These are phyloP conservation scores for Camptophora hylomeconis DNA, from an alignment of 2,329 filamentous ascomycete species.

Conservation along the genomic window DNA sequence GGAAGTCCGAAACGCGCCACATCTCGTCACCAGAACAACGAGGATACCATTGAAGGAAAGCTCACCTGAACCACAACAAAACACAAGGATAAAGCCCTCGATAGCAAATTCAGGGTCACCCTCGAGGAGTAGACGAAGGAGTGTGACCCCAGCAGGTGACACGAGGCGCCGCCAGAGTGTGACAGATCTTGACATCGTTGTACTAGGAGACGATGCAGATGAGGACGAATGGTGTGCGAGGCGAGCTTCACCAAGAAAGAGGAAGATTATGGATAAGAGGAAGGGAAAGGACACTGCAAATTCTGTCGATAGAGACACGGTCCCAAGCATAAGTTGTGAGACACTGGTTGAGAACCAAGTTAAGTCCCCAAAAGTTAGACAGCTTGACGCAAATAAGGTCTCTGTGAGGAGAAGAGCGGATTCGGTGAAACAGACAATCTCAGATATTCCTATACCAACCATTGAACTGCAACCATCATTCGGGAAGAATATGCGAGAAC, in stretches of 20 bases:
- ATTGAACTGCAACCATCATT: too few species aligned
- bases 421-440: slow-evolving; percentile 9
- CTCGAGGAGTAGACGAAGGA: slow-evolving; percentile 3
- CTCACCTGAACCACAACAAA: too few species aligned
- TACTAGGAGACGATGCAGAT: slow-evolving; percentile 16
- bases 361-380: slow-evolving; percentile 8
- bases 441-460: too few species aligned
- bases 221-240: slow-evolving; percentile 15
- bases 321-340: too few species aligned
- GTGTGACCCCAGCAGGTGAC: slow-evolving; percentile 9
- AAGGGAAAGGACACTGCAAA: slow-evolving; percentile 1
- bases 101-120: not conserved
- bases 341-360: too few species aligned
- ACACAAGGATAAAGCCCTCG: slow-evolving; percentile 1
- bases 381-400: slow-evolving; percentile 14
- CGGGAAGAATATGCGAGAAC: slow-evolving; percentile 10
- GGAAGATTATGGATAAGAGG: slow-evolving; percentile 3
- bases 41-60: slow-evolving; percentile 29
- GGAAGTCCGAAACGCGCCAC: slow-evolving; percentile 19
- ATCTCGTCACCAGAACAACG: slow-evolving; percentile 20
- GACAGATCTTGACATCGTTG: slow-evolving; percentile 15
- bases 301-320: not conserved
- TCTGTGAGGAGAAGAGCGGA: slow-evolving; percentile 8
- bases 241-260: slow-evolving; percentile 13
- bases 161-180: slow-evolving; percentile 12